Evolutionary conservation across 495 filamentous ascomycete genomes (phyloP).

Genomic region (Immersiella caudata): DNA sequence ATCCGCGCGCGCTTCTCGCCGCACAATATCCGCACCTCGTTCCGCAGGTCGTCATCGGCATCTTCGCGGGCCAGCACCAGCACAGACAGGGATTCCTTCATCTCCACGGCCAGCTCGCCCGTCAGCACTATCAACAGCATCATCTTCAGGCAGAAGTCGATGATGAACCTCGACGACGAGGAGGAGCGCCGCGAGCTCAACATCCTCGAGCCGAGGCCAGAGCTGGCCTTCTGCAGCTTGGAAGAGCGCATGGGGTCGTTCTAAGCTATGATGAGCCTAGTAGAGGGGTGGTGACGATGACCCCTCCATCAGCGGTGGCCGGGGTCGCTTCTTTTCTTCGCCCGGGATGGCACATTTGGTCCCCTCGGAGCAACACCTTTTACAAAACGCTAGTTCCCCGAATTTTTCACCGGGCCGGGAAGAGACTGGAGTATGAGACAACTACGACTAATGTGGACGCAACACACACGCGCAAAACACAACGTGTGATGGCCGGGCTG

Average conservation of each 20-base stretch:
- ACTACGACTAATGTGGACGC: not conserved
- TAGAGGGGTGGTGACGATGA: not conserved
- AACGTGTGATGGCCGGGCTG: not conserved
- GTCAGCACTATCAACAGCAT: conserved; percentile 56
- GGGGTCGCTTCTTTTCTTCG: conserved; percentile 11
- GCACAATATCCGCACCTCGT: conserved; percentile 50
- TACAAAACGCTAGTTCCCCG: not conserved
- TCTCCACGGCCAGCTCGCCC: conserved; percentile 45
- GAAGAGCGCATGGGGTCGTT: conserved; percentile 55
- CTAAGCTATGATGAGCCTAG: conserved; percentile 14
- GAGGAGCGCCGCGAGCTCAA: conserved; percentile 48
- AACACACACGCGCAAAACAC: not conserved
- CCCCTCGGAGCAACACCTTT: not conserved
- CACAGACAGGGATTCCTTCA: conserved; percentile 44
- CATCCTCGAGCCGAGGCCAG: conserved; percentile 58
- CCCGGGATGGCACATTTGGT: not conserved
- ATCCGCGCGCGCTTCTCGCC: conserved; percentile 53
- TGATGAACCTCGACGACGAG: conserved; percentile 52
- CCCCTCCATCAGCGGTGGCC: conserved; percentile 1
- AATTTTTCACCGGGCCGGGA: not conserved
- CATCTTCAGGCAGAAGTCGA: conserved; percentile 50
- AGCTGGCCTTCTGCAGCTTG: conserved; percentile 57
- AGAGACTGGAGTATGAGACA: not conserved
- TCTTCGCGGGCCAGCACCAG: conserved; percentile 46
- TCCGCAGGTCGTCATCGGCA: conserved; percentile 50